Evolutionary conservation across 768 basidiomycete genomes (phyloP).

Genomic region (Tricholomella constricta): DNA sequence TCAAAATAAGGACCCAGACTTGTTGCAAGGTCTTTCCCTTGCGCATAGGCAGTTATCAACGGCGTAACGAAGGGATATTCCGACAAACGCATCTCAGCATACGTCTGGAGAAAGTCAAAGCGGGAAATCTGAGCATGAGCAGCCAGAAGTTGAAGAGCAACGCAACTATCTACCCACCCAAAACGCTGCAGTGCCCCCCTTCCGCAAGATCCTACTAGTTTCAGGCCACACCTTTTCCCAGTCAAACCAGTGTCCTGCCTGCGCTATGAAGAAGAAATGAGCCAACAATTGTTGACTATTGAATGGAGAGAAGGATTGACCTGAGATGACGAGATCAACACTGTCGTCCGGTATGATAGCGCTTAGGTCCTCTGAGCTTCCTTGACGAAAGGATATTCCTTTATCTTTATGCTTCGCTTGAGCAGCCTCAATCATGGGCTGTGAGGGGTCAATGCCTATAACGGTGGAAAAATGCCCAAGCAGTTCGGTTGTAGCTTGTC

Average conservation of each 20-base stretch:
- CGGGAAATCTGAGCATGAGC: neutral
- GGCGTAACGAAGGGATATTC: conserved; percentile 57
- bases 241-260: conserved; percentile 84
- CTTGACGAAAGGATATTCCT: conserved; percentile 33
- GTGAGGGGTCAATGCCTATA: conserved; percentile 75
- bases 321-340: conserved; percentile 70
- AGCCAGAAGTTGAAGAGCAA: neutral
- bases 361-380: conserved; percentile 55
- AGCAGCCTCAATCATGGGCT: conserved; percentile 67
- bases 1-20: conserved; percentile 78
- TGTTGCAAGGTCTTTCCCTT: conserved; percentile 52
- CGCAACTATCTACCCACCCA: conserved; percentile 53
- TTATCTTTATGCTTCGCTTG: conserved; percentile 21
- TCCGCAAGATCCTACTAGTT: conserved; percentile 56
- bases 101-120: conserved; percentile 35
- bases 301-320: conserved; percentile 24
- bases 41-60: conserved; percentile 62
- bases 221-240: conserved; percentile 74
- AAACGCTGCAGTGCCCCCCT: conserved; percentile 67
- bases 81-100: conserved; percentile 75
- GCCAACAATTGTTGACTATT: neutral
- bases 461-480: conserved; percentile 54
- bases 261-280: conserved; percentile 45
- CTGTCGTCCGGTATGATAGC: conserved; percentile 44
- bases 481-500: conserved; percentile 68